These are phyloP conservation scores for Fusarium chlamydosporum DNA, from an alignment of 2,329 filamentous ascomycete species.

Conservation along the genomic window DNA sequence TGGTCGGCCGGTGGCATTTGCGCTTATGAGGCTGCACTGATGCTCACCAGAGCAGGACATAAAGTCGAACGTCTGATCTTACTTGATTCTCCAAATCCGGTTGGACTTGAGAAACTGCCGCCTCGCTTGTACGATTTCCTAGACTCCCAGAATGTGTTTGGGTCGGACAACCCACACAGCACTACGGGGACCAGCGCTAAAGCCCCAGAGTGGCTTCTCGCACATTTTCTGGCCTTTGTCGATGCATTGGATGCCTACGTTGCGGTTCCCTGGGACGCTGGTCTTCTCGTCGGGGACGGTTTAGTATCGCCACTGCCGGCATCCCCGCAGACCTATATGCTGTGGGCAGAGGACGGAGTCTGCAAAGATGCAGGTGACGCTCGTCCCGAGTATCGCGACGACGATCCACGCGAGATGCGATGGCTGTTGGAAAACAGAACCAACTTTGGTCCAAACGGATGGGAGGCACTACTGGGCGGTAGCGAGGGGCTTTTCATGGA, in stretches of 20 bases:
- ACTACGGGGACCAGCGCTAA: conserved; percentile 68
- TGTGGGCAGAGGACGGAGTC: conserved; percentile 82
- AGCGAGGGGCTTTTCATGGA: conserved; percentile 6
- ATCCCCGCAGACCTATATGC: conserved; percentile 71
- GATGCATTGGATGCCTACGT: conserved; percentile 78
- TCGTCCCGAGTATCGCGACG: conserved; percentile 60
- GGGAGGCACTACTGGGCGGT: conserved; percentile 38
- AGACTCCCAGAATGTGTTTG: conserved; percentile 76
- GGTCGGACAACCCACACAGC: conserved; percentile 1
- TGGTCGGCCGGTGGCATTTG: conserved; percentile 85
- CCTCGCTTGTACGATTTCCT: conserved; percentile 76
- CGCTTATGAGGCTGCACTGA: conserved; percentile 75
- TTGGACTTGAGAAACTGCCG: conserved; percentile 78
- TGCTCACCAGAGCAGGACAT: conserved; percentile 70
- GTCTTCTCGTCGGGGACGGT: not conserved
- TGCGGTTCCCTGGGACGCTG: conserved; percentile 67
- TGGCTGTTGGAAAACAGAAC: conserved; percentile 81
- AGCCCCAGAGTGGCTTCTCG: conserved; percentile 79
- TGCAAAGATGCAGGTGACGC: conserved; percentile 76
- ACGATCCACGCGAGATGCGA: conserved; percentile 72
- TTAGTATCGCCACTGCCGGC: not conserved
- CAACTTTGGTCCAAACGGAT: conserved; percentile 66
- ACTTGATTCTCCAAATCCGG: conserved; percentile 76
- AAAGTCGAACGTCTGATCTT: conserved; percentile 72
- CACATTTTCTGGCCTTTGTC: conserved; percentile 79